Percentiles rank a stretch among this genome's conserved stretches.
Evolutionary conservation across 176 grass and related monocot genomes (phyloP).

Genomic region (Microstegium vimineum): DNA sequence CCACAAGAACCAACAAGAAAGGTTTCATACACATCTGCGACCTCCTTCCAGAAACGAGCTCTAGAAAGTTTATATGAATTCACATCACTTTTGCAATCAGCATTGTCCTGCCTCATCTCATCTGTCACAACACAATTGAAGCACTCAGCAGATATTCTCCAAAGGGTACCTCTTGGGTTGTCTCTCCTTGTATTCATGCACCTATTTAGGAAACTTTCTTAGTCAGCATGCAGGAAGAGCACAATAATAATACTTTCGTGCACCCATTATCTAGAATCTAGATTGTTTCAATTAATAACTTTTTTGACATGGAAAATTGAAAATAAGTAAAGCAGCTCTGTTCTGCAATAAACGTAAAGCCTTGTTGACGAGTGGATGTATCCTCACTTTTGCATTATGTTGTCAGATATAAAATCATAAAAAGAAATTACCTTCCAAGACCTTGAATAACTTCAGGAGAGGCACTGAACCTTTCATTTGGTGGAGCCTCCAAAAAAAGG

Average conservation of each 20-base stretch:
- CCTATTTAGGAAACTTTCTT: constrained; percentile 44
- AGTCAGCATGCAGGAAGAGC: constrained; percentile 26
- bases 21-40: constrained; percentile 95
- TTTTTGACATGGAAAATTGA: constrained; percentile 13
- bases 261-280: constrained; percentile 7
- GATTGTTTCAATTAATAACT: constrained; percentile 18
- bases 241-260: not conserved
- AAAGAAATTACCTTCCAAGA: constrained; percentile 84
- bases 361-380: constrained; percentile 11
- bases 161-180: constrained; percentile 88
- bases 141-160: constrained; percentile 90
- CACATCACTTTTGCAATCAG: constrained; percentile 41
- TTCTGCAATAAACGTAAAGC: constrained; percentile 17
- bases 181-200: constrained; percentile 99
- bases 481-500: constrained; percentile 79
- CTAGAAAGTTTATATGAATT: constrained; percentile 68
- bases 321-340: constrained; percentile 7
- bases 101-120: constrained; percentile 54
- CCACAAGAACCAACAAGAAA: constrained; percentile 99
- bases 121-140: constrained; percentile 72
- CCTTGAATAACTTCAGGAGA: constrained; percentile 76
- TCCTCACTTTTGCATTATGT: not conserved
- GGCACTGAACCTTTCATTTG: constrained; percentile 71
- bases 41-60: constrained; percentile 89
- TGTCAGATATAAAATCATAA: not conserved